These are phyloP conservation scores for Pseudisothecium myosuroides DNA, from an alignment of 225 moss, liverwort and hornwort genomes.

Conservation along the genomic window DNA sequence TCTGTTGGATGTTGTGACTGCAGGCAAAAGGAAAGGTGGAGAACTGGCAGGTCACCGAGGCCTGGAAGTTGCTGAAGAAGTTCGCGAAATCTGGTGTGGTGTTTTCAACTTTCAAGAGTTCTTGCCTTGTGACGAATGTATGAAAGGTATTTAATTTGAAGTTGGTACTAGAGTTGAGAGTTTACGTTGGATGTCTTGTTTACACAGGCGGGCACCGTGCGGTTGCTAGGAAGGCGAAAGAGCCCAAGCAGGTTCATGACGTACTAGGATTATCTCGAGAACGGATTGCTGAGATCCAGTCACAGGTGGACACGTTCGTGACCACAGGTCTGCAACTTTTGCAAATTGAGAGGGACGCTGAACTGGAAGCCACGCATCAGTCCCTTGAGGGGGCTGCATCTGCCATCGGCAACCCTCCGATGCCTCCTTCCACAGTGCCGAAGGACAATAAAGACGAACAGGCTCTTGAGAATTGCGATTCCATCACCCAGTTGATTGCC, in stretches of 20 bases:
- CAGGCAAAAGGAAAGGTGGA: conserved; percentile 54
- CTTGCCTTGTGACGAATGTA: background rate
- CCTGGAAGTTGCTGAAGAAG: conserved; percentile 77
- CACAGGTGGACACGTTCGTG: conserved; percentile 62
- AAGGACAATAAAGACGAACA: conserved; percentile 38
- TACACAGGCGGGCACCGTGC: conserved; percentile 71
- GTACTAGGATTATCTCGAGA: conserved; percentile 60
- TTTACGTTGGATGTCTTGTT: background rate
- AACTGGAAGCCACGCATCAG: conserved; percentile 88
- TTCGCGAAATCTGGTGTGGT: conserved; percentile 71
- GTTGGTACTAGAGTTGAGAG: background rate
- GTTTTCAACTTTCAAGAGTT: background rate
- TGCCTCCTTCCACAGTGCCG: background rate
- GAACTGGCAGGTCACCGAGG: conserved; percentile 61
- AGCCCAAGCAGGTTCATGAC: conserved; percentile 51
- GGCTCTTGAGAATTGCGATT: conserved; percentile 65
- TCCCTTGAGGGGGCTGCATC: conserved; percentile 69
- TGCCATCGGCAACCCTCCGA: conserved; percentile 9
- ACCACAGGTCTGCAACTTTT: conserved; percentile 58
- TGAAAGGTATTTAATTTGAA: background rate
- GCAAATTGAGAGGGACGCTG: conserved; percentile 81
- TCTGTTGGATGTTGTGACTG: background rate
- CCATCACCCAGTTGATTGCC: conserved; percentile 64
- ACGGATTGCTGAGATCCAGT: conserved; percentile 49
- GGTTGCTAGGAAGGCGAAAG: conserved; percentile 53